Evolutionary conservation across 2,329 filamentous ascomycete genomes (phyloP), one percentile per base, ranked within the genome.

Genomic region (Exophiala aquamarina): DNA sequence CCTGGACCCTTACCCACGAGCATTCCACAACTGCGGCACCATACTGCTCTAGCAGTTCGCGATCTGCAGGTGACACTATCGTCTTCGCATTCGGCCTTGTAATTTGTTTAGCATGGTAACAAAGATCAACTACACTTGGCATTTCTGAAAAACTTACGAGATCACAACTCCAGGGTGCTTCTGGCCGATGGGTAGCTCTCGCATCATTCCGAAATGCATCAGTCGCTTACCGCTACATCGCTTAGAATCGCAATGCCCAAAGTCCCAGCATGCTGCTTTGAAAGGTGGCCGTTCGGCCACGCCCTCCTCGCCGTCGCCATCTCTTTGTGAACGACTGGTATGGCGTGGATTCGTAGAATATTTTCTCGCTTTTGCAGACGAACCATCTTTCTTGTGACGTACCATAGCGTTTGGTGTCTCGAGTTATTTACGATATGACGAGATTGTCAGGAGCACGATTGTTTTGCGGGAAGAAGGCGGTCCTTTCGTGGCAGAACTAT

Each of bases 161-260:
- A 98, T 89, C 62, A 98, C 87, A 55, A 98, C 87, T 49, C 93
- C 93, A 28, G 84, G 81, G 66, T 93, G 90, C 59, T 92, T 91
- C 70, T 97, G 91, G 43, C 93, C 93, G 46, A 97, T 77, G 61
- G 92, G 83, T 44, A 98, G 78, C 63, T 95, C 88, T 58, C 93
- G 86, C 89, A 98, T 96, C 62, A 96, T 75, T 3, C 92, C 92
- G 45, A 94, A 80, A 55, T 86, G 84, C 80, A 98, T 95, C 26
- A 98, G 79, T 55, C 89, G 84, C 74, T 98, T 98, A 23, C 93
- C 93, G 0, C 91, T 96, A 71, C 93, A 98, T 59, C 92, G 79
- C 69, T 96, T 97, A 7, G 92, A 89, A 64, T 98, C 93, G 74
- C 93, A 98, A 73, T 98, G 93, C 53, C 91, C 92, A 26, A 98